Evolutionary conservation across 768 basidiomycete genomes (phyloP), one percentile per base, ranked within the genome.

Genomic region (Hemileccinum rubropunctum): DNA sequence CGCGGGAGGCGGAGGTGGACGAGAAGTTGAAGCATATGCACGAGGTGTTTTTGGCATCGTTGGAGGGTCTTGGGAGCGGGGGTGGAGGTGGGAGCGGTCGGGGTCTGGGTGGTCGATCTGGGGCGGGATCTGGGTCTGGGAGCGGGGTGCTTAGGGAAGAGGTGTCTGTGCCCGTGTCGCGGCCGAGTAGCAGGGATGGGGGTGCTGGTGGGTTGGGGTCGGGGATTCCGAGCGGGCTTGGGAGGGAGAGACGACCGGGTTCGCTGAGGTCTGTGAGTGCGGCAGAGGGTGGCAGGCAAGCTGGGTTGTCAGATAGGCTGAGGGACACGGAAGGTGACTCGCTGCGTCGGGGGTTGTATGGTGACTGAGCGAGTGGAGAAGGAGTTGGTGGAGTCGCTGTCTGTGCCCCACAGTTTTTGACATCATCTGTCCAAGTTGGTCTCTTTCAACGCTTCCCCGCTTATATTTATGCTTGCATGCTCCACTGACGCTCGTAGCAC

Each of bases 1-100:
- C 84, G n/a, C 81, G 74, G 27, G 81, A 78, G 54, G 73, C 75
- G 4, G 87, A 83, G 48, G 80, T 90, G 3, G 84, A 86, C 45
- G 82, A 81, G 64, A 71, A 78, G 53, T 62, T 90, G 46, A 70
- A 69, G 41, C 73, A 74, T 66, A 85, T 89, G 87, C 80, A 86
- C 50, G 83, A 83, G 56, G 71, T 74, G 36, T 90, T 90, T 64
- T 54, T 81, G 58, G 77, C 76, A 48, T 85, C 82, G 42, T 67
- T 90, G 28, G 80, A 82, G 49, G 83, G 82, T 15, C 69, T 88
- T 2, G 77, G 76, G 3, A 67, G 70, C 1, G 67, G 71, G 9
- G 58, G 66, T n/a, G n/a, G n/a, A n/a, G n/a, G n/a, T n/a, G n/a
- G n/a, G n/a, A n/a, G n/a, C n/a, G n/a, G n/a, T n/a, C n/a, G n/a